Evolutionary conservation across 2,329 filamentous ascomycete genomes (phyloP), one percentile per base, ranked within the genome.

Genomic region (Fusarium sp.): DNA sequence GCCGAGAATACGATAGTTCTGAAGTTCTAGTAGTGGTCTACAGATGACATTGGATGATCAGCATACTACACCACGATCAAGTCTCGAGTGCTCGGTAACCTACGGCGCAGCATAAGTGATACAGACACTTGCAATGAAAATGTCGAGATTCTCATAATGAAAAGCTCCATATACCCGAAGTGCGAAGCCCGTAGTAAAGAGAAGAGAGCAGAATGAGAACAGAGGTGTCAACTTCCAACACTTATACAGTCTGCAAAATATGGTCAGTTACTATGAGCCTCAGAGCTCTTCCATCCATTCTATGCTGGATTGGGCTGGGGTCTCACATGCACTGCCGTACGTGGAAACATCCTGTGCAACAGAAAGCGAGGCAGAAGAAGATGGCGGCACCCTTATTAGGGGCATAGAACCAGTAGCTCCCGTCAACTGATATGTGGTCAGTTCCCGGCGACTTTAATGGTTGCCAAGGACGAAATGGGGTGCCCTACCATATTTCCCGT

Each of bases 1-100:
- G 5, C 86, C 86, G 29, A 92, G 85, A 61, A 90, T 85, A 73
- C 89, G 86, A 78, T 91, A 91, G 75, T 91, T 90, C 61, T 87
- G 85, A 7, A 89, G 83, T 58, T 89, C 88, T 44, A 90, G 85
- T 6, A 91, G 82, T 1, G 89, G 89, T 21, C 86, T 86, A 48
- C 29, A 11, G 21, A 29, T 18, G 23, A 18, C 18, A 45, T 45
- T 45, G 25, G 25, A 29, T 18, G 23, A 25, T 70, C 15, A 72
- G 35, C 18, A 23, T 29, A 19, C 6, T 33, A 21, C 21, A 49
- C 12, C 18, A 45, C 18, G 15, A 10, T 38, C 25, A 16, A 44
- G 29, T 25, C 35, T 29, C 6, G 25, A 27, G 25, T 31, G 23
- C 10, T 31, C 23, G 10, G 49, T 19, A 33, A 70, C 79, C 66